Evolutionary conservation across 108 stramenopile genomes (phyloP), one percentile per base, ranked within the genome.

Genomic region (Schizochytrium sp.): DNA sequence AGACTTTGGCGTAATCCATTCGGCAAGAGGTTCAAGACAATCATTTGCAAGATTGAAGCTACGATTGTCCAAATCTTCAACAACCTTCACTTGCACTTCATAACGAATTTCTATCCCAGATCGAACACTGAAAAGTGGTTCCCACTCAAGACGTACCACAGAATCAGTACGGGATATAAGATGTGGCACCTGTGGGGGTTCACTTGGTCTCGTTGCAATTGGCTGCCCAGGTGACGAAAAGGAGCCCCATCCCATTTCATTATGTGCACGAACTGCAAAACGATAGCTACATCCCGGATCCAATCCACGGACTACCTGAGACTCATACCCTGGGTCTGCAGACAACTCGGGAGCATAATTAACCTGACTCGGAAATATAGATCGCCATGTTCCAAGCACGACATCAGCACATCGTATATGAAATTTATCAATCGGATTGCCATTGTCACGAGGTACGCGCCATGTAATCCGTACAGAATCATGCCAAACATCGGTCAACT

Each of bases 211-310:
- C 2, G 76, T 83, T 49, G 50, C 50, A 1, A 83, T 55, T 8
- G 53, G 13, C 0, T 38, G 8, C 10, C 76, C 28, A 13, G 76
- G 50, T n/a, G 50, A 55, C 28, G 76, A 83, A 28, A 83, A 83
- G 8, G 76, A 38, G 0, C 76, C 76, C 76, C 76, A 83, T 0
- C 76, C 76, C 15, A 38, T 55, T 46, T 83, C 76, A 50, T 83
- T 83, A 5, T 83, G 47, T 7, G 76, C 76, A 7, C 76, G 76
- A 42, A 83, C 76, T 10, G 76, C 76, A 83, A 83, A 83, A 13
- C 28, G 10, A 53, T 83, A 83, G 5, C 50, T 55, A n/a, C 76
- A 40, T 5, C 76, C 76, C 45, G 76, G 15, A 5, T 83, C 76
- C 5, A 83, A 53, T 5, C 76, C 76, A 44, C 64, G 64, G 3